These are phyloP conservation scores for Ceratocystis papillata DNA, from an alignment of 2,329 filamentous ascomycete species.

Conservation along the genomic window DNA sequence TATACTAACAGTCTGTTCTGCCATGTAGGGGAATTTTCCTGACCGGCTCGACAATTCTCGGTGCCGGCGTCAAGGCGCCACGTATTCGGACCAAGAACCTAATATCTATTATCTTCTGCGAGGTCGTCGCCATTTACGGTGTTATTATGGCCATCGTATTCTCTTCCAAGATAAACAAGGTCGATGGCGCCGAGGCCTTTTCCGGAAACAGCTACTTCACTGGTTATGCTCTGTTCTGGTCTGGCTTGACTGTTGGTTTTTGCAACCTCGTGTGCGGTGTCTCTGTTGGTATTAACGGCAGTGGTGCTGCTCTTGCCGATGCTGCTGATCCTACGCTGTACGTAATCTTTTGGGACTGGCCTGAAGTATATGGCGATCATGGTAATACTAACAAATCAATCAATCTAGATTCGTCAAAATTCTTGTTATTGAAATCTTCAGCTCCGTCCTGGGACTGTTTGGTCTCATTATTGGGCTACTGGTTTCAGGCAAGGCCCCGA, in stretches of 20 bases:
- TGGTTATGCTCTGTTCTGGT: conserved; percentile 92
- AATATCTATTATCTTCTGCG: conserved; percentile 99
- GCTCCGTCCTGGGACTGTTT: conserved; percentile 90
- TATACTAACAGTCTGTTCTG: neutral
- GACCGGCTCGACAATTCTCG: conserved; percentile 92
- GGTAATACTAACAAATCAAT: conserved; percentile 28
- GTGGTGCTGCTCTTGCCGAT: conserved; percentile 89
- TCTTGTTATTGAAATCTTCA: conserved; percentile 98
- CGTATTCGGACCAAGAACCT: conserved; percentile 98
- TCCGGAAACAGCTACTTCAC: conserved; percentile 80
- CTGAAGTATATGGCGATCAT: conserved; percentile 24
- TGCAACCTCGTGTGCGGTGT: conserved; percentile 96
- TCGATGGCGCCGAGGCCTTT: conserved; percentile 55
- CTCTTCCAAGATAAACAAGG: conserved; percentile 68
- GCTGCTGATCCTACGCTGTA: conserved; percentile 84
- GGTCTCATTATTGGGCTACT: conserved; percentile 90
- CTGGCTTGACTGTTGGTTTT: conserved; percentile 82
- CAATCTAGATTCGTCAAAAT: conserved; percentile 83
- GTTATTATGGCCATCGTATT: conserved; percentile 99
- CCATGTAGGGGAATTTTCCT: conserved; percentile 90
- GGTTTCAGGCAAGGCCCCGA: conserved; percentile 69
- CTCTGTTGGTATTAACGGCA: conserved; percentile 95
- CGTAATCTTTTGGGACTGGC: conserved; percentile 32
- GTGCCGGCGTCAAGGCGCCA: conserved; percentile 90
- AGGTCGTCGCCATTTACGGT: conserved; percentile 98